A percentile compares a stretch with the other conserved stretches of the same genome.
phyloP scores from a whole-genome alignment of 371 early-diverging fungal genomes.

The Lichtheimia ornata region DNA sequence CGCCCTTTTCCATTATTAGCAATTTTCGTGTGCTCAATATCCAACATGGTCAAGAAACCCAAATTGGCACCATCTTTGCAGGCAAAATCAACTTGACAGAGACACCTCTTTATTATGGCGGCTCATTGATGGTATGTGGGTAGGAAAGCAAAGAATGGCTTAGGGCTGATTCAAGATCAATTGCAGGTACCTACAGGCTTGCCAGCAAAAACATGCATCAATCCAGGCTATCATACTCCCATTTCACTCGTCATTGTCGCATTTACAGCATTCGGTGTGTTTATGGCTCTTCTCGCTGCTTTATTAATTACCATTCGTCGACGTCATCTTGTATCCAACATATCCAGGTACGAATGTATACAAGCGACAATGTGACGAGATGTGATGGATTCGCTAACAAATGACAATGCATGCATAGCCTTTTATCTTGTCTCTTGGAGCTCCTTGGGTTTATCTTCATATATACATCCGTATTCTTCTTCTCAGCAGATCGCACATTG shows the following conservation, averaged over 20 bases:
- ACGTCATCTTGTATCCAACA: conserved; percentile 44
- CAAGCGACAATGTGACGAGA: too few relatives aligned
- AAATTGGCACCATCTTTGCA: conserved; percentile 51
- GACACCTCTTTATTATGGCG: conserved; percentile 52
- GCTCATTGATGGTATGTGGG: conserved; percentile 17
- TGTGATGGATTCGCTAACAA: not conserved
- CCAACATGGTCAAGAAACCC: conserved; percentile 38
- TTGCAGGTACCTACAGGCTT: conserved; percentile 23
- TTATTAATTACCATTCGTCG: conserved; percentile 36
- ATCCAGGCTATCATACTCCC: conserved; percentile 43
- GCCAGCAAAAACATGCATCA: conserved; percentile 31
- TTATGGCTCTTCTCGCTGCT: conserved; percentile 30
- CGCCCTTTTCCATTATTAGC: conserved; percentile 18
- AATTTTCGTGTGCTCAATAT: conserved; percentile 55
- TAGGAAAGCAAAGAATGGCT: too few relatives aligned
- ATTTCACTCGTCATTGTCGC: conserved; percentile 45
- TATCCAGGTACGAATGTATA: conserved; percentile 40
- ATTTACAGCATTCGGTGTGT: conserved; percentile 40
- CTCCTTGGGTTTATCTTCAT: conserved; percentile 45
- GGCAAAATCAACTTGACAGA: conserved; percentile 47
- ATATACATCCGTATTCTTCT: conserved; percentile 39
- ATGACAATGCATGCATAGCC: conserved; percentile 19
- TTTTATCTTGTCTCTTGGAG: conserved; percentile 52
- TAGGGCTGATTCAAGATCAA: too few relatives aligned
- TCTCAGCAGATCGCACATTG: conserved; percentile 29